Evolutionary conservation across 2,329 filamentous ascomycete genomes (phyloP), one percentile per base, ranked within the genome.

Genomic region (Domatiomyces catenatus): DNA sequence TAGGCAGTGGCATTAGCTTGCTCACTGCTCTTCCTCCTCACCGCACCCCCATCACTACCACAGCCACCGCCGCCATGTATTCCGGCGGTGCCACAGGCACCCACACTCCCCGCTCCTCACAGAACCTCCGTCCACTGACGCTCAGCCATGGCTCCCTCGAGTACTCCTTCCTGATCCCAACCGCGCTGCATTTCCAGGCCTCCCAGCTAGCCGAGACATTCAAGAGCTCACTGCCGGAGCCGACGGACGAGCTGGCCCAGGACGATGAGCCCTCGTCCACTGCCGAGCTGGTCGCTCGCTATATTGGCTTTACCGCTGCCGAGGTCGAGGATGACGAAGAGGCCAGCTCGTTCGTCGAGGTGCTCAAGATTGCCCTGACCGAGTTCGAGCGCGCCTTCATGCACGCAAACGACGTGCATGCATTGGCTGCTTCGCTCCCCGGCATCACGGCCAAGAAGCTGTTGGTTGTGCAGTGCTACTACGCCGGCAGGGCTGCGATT

Each of bases 191-290:
- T 71, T 98, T 93, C 75, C 89, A 92, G 69, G 92, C 92, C 62
- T 84, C 88, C 54, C 86, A 94, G 72, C 76, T 96, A 65, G 93
- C 90, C 75, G 89, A 95, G 61, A 79, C 81, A 59, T 98, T 98
- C 71, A 78, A 81, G 58, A 77, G 85, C 46, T 87, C 82, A 57
- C 77, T 98, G 60, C 93, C 93, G 49, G 76, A 82, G 62, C 86
- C 92, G 52, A 98, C 93, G 66, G 92, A 98, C 66, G 92, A 98
- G 74, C 80, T 96, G 57, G 93, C 92, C 54, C 88, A 90, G 66
- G 93, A 98, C 74, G 92, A 98, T 62, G 93, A 98, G 74, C 92
- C 92, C n/a, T 96, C 92, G 39, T 98, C 93, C 20, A 81, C 89
- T 46, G 74, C 86, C 44, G 92, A 98, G 72, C 76, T 98, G 54